Base-by-base conservation (phyloP, 2,329 filamentous ascomycete species). In the Aspergillus floridensis region DNA sequence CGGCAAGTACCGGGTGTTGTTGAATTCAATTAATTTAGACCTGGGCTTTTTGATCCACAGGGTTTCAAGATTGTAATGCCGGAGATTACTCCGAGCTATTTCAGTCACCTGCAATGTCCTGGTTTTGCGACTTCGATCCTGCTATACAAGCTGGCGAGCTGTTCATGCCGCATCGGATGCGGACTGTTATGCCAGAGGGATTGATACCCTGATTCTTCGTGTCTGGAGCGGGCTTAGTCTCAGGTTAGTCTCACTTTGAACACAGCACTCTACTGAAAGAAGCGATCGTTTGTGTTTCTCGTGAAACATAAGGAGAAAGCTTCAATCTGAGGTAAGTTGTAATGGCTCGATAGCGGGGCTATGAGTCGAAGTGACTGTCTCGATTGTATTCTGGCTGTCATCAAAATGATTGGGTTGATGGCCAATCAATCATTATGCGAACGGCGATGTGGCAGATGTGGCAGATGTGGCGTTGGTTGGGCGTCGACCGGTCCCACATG, bases 381-480 rank as follows among this genome's bases (percentile, higher is more conserved):
- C 26, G 10, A 29, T 5, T 35, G 11, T 35, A 44, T 16, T 8
- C 14, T 44, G 16, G 6, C 1, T 44, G 11, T 19, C n/a, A 44
- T 7, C 12, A 44, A 8, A 44, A 7, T 16, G 12, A 44, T 44
- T 44, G 5, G 14, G 5, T 8, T 19, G 16, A 44, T 19, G 16
- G 19, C 10, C 16, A 5, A 49, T 38, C 53, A 50, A 58, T 31
- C 53, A 21, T 48, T 51, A 47, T n/a, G 11, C 32, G 32, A 22
- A 60, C 53, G 60, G 60, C 44, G 57, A 53, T 47, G 58, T 64
- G 63, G 60, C 60, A 62, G 57, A 52, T 47, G 58, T 64, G 63
- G 60, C 60, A 62, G 51, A 57, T 59, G 50, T 61, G 59, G 59
- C 57, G 53, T 55, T 58, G 56, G 59, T 64, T 65, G 63, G 62